Base-by-base conservation (phyloP, 805 yeast species). In the Candida nitratophila region DNA sequence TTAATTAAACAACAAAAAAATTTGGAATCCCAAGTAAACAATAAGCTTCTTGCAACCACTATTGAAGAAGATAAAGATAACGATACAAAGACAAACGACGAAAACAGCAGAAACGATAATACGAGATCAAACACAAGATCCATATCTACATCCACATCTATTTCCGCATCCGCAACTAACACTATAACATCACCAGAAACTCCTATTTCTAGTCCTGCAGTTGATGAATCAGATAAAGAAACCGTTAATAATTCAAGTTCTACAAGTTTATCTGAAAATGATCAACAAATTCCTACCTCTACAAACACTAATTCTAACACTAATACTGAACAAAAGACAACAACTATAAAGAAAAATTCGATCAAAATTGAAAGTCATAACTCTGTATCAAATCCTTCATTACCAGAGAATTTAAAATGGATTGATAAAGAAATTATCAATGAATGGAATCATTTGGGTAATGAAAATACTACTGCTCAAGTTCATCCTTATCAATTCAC, bases 401-500 rank as follows among this genome's bases (percentile, higher is more conserved):
- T 81, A 37, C 96, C 96, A 5, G 55, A 61, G 2, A 84, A 80
- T 48, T 70, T 89, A 42, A 79, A 79, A 50, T 90, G 97, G 97
- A 78, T 89, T 51, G 73, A 77, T 41, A 71, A 75, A 31, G 71
- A 75, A 4, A 59, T 83, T 24, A 80, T 91, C 8, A 74, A 73
- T 45, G 81, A 76, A 44, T 88, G 95, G 82, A 79, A 90, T 2
- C 74, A 78, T 9, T 65, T 91, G 41, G 97, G 98, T 27, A 91
- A 86, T 20, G 74, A 77, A 27, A 90, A 83, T 48, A 81, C 95
- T 14, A 91, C 97, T 1, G 98, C 97, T 0, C 98, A 93, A 65
- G 96, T 93, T 6, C 97, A 91, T 60, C 98, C 99, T 2, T 88
- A 84, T 66, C 83, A 83, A 58, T 90, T 93, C 65, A 91, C 98